Conservation (phyloP, 305 asterid genomes). For the Fraxinus dipetala region DNA sequence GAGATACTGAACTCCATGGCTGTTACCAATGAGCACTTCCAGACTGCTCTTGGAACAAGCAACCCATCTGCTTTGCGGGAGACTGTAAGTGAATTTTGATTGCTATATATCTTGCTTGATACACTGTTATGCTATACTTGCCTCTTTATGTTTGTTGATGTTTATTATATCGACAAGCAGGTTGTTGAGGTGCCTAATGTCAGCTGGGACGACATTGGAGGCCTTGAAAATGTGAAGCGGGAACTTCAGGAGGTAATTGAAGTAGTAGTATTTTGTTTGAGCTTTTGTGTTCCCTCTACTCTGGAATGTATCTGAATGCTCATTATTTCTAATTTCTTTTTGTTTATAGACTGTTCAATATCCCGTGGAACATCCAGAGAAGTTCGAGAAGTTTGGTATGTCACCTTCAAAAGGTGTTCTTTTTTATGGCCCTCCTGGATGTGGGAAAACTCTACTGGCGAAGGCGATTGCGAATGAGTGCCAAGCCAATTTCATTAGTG, state of each 20-base stretch:
- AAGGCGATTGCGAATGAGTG: constrained; percentile 89
- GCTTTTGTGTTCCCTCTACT: not conserved
- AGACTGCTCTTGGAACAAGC: constrained; percentile 56
- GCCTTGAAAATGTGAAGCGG: constrained; percentile 52
- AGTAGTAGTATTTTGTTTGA: not conserved
- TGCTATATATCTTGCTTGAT: not conserved
- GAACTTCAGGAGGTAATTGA: constrained; percentile 51
- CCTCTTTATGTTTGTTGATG: not conserved
- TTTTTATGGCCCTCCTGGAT: constrained; percentile 90
- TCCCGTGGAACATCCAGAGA: constrained; percentile 74
- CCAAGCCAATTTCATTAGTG: constrained; percentile 80
- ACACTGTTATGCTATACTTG: not conserved
- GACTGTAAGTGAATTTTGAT: constrained; percentile 33
- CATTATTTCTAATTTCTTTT: constrained; percentile 10
- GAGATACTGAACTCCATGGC: constrained; percentile 52
- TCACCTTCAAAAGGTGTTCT: constrained; percentile 92
- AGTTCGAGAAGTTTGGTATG: constrained; percentile 65
- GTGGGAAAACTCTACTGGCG: constrained; percentile 84
- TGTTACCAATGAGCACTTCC: constrained; percentile 52
- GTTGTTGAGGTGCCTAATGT: constrained; percentile 53
- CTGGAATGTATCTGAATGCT: not conserved
- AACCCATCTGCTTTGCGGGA: constrained; percentile 58
- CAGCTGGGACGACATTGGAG: constrained; percentile 48
- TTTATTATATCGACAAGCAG: constrained; percentile 15
- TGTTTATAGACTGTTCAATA: constrained; percentile 57